Percentiles rank a stretch among this genome's conserved stretches.
phyloP scores from a whole-genome alignment of 108 stramenopile genomes.

The Fistulifera solaris region DNA sequence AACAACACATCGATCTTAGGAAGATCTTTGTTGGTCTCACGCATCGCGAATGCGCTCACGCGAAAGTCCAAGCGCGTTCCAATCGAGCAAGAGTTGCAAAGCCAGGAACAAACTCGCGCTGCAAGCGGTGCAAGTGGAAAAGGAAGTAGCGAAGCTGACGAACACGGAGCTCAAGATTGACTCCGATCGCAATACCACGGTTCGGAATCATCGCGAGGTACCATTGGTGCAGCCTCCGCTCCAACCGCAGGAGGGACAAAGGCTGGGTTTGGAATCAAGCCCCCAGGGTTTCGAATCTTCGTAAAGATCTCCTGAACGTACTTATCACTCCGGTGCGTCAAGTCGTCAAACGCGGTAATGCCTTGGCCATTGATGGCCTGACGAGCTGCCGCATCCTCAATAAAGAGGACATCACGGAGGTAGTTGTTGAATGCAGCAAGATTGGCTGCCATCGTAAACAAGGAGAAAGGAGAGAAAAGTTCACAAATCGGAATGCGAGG shows the following conservation, averaged over 20 bases:
- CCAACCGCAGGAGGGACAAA: not conserved
- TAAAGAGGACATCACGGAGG: not conserved
- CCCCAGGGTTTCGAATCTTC: constrained; percentile 8
- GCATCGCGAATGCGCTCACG: not conserved
- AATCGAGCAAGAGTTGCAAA: not conserved
- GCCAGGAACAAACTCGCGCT: not conserved
- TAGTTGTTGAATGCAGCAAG: not conserved
- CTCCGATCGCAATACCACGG: not conserved
- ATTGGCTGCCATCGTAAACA: constrained; percentile 1
- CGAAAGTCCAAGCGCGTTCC: not conserved
- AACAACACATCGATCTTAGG: not conserved
- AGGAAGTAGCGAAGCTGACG: constrained; percentile 2
- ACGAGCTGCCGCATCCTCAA: not conserved
- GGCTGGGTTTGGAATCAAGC: constrained; percentile 2
- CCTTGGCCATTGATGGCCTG: constrained; percentile 3
- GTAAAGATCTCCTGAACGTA: constrained; percentile 5
- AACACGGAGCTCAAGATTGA: not conserved
- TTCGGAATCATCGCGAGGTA: not conserved
- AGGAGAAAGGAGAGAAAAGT: not conserved
- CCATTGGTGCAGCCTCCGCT: not conserved
- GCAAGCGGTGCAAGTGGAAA: constrained; percentile 1
- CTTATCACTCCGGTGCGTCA: constrained; percentile 1
- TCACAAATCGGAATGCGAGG: too few species aligned
- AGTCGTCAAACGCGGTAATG: constrained; percentile 3
- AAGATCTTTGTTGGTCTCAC: not conserved